phyloP scores from a whole-genome alignment of 148 eudicot genomes.

The Chenopodium quinoa region DNA sequence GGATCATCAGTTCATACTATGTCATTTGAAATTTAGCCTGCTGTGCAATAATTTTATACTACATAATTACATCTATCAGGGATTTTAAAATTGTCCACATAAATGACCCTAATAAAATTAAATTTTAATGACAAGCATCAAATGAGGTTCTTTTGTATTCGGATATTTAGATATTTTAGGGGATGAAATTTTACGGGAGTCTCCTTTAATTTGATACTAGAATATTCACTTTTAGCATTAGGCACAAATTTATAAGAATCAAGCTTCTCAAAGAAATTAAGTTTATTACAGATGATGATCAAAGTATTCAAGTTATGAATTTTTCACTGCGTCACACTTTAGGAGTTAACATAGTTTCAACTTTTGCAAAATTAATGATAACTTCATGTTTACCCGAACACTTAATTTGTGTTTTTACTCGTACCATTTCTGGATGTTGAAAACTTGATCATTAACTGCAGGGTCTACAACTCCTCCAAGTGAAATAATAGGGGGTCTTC shows the following conservation, averaged over 20 bases:
- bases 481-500: slow-evolving; percentile 44
- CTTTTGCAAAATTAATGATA: not conserved
- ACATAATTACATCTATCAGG: too few species aligned
- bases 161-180: not conserved
- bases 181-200: not conserved
- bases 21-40: not conserved
- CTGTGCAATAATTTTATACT: not conserved
- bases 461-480: slow-evolving; percentile 37
- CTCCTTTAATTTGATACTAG: not conserved
- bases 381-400: not conserved
- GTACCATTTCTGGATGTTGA: not conserved
- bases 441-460: slow-evolving; percentile 17
- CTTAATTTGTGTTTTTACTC: not conserved
- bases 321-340: not conserved
- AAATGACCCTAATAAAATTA: not conserved
- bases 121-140: not conserved
- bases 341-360: not conserved
- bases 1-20: too few species aligned
- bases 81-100: not conserved
- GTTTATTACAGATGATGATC: not conserved
- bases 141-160: not conserved
- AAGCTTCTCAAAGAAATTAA: not conserved
- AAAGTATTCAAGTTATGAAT: not conserved
- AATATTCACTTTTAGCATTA: not conserved
- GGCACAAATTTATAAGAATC: not conserved